Conservation (phyloP, 805 yeast genomes). For the Blastobotrys peoriensis region DNA sequence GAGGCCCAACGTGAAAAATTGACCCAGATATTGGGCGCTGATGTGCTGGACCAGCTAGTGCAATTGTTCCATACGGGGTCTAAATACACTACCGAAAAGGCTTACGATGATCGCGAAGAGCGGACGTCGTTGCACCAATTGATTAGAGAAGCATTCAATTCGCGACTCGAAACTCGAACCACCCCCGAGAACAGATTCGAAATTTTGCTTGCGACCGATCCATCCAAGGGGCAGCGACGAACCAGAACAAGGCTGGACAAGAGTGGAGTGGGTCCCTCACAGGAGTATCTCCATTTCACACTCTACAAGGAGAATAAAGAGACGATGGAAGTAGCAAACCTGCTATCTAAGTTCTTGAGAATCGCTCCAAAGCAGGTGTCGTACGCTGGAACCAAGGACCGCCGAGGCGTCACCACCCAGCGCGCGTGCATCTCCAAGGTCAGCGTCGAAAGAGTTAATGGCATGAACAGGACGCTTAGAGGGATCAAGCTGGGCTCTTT, state of each 20-base stretch:
- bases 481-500: conserved; percentile 81
- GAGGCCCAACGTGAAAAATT: conserved; percentile 32
- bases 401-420: conserved; percentile 94
- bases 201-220: conserved; percentile 48
- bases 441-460: conserved; percentile 54
- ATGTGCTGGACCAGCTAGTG: conserved; percentile 51
- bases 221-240: conserved; percentile 32
- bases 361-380: conserved; percentile 65
- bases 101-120: conserved; percentile 59
- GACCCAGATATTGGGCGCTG: conserved; percentile 50
- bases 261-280: conserved; percentile 53
- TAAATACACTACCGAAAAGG: conserved; percentile 50
- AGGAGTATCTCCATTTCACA: conserved; percentile 65
- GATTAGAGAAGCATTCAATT: conserved; percentile 64
- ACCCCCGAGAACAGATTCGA: conserved; percentile 59
- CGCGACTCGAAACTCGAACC: conserved; percentile 74
- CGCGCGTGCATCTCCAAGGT: conserved; percentile 62
- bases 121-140: conserved; percentile 77
- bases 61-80: conserved; percentile 49
- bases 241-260: conserved; percentile 26
- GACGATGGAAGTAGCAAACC: conserved; percentile 88
- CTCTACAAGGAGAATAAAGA: conserved; percentile 93
- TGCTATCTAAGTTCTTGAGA: conserved; percentile 66
- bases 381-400: conserved; percentile 94
- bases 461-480: conserved; percentile 66